Percentiles rank a stretch among this genome's conserved stretches.
phyloP scores from a whole-genome alignment of 169 alveolate genomes.

The Plasmodium billcollinsi region DNA sequence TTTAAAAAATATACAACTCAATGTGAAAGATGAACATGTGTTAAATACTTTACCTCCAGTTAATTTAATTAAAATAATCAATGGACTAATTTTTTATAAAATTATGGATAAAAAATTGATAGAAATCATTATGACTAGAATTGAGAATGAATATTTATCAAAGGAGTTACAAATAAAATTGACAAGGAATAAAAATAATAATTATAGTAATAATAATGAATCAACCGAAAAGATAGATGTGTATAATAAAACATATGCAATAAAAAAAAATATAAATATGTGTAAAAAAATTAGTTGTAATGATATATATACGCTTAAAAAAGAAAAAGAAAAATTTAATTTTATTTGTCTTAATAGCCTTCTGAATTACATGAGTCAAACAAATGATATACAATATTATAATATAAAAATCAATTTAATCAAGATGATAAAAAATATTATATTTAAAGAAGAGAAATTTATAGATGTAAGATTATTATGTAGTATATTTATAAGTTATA shows the following conservation, averaged over 20 bases:
- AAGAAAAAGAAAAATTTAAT: constrained; percentile 9
- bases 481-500: constrained; percentile 40
- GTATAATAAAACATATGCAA: background rate
- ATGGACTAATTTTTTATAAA: constrained; percentile 36
- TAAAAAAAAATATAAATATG: background rate
- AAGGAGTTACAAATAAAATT: background rate
- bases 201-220: background rate
- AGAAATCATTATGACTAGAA: constrained; percentile 21
- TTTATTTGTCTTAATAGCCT: constrained; percentile 23
- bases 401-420: constrained; percentile 24
- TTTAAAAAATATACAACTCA: constrained; percentile 19
- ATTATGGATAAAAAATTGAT: constrained; percentile 20
- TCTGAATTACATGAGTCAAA: constrained; percentile 40
- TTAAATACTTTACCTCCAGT: constrained; percentile 27
- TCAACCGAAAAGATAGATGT: background rate
- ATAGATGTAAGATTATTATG: constrained; percentile 30
- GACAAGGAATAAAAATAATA: background rate
- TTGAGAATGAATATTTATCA: background rate
- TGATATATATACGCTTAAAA: background rate
- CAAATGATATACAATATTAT: constrained; percentile 54
- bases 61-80: constrained; percentile 27
- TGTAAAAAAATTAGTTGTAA: too few species aligned
- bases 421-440: constrained; percentile 17
- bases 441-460: constrained; percentile 2
- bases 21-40: constrained; percentile 1